Evolutionary conservation across 2,329 filamentous ascomycete species (phyloP).

Genomic region (Talaromyces sp.): DNA sequence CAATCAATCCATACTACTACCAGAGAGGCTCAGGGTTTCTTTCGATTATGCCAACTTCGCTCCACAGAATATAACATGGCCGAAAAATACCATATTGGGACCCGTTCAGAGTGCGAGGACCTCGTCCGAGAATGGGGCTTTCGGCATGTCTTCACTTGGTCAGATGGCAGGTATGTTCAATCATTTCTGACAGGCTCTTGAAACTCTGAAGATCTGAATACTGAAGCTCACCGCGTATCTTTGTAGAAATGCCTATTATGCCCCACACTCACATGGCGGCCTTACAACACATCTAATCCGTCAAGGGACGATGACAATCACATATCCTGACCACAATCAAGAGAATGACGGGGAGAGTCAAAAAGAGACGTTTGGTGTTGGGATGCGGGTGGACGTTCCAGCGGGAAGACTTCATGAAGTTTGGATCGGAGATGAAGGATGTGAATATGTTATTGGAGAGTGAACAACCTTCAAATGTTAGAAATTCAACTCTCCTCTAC

Average conservation of each 20-base stretch:
- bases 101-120: slow-evolving; percentile 53
- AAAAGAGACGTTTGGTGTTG: slow-evolving; percentile 60
- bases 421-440: slow-evolving; percentile 62
- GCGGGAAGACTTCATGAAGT: slow-evolving; percentile 61
- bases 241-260: slow-evolving; percentile 60
- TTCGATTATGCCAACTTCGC: too few species aligned
- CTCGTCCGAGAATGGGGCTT: slow-evolving; percentile 64
- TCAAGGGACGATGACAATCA: slow-evolving; percentile 59
- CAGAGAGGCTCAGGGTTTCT: too few species aligned
- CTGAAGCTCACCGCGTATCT: neutral
- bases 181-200: too few species aligned
- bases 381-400: slow-evolving; percentile 60
- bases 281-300: slow-evolving; percentile 64
- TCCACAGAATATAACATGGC: slow-evolving; percentile 19
- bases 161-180: slow-evolving; percentile 56
- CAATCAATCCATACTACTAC: too few species aligned
- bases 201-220: neutral
- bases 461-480: too few species aligned
- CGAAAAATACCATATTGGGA: slow-evolving; percentile 36
- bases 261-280: slow-evolving; percentile 59
- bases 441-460: slow-evolving; percentile 65
- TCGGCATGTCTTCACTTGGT: slow-evolving; percentile 63
- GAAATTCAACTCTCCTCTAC: too few species aligned
- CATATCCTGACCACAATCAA: slow-evolving; percentile 56
- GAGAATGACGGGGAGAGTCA: slow-evolving; percentile 30